Percentiles rank a stretch among this genome's conserved stretches.
Conservation (phyloP, 1,284 basidiomycete genomes). For the Ceratobasidium sp. region DNA sequence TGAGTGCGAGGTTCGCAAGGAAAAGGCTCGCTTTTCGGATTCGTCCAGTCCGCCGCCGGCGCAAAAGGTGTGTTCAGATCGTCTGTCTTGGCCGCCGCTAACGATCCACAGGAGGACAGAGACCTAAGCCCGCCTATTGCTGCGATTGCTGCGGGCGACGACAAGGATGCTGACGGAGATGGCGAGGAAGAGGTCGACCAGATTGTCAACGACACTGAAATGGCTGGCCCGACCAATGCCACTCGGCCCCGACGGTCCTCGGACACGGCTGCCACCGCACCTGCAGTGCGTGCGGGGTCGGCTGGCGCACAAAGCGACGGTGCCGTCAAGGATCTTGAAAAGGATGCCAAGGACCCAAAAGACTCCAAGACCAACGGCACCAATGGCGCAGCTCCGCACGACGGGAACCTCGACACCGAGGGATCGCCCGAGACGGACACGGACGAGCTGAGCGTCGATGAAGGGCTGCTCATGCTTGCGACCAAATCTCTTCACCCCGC, state of each 20-base stretch:
- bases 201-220: constrained; percentile 71
- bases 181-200: constrained; percentile 67
- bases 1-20: constrained; percentile 36
- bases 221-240: constrained; percentile 2
- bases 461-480: constrained; percentile 26
- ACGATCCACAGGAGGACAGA: not conserved
- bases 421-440: constrained; percentile 31
- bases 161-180: constrained; percentile 62
- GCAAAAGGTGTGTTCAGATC: constrained; percentile 12
- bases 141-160: constrained; percentile 61
- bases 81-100: not conserved
- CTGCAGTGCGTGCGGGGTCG: not conserved
- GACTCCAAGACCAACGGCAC: constrained; percentile 19
- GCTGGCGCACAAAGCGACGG: constrained; percentile 24
- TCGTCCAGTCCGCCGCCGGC: constrained; percentile 35
- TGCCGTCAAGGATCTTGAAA: constrained; percentile 15
- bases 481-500: constrained; percentile 3
- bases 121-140: constrained; percentile 28
- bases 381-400: not conserved
- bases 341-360: not conserved
- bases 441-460: constrained; percentile 39
- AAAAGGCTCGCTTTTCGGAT: constrained; percentile 34
- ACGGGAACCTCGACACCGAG: constrained; percentile 9
- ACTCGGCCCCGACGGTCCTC: constrained; percentile 11
- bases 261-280: not conserved